Evolutionary conservation across 768 basidiomycete genomes (phyloP), one percentile per base, ranked within the genome.

Genomic region (Pleurotus djamor): DNA sequence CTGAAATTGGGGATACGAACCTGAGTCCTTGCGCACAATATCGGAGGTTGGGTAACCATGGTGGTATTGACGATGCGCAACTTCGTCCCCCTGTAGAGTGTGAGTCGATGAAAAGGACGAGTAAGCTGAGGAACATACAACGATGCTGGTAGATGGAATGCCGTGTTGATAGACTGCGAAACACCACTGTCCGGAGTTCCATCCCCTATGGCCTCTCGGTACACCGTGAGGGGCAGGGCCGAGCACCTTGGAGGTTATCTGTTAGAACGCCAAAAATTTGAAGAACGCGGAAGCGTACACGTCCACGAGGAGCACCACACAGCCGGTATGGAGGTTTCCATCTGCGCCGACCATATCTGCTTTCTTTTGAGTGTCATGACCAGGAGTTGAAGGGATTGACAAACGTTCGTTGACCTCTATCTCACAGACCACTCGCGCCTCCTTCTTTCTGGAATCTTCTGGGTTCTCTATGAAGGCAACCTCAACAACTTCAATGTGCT

Each of bases 341-440:
- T 47, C 51, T 5, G 51, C 37, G 48, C 77, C 76, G 38, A 81
- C 66, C 77, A 82, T 80, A 37, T 83, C 82, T 83, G 58, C 7
- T 34, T 10, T 37, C 14, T 43, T 5, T 47, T 52, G n/a, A 57
- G 47, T 35, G 44, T 41, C 37, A 34, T 28, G 50, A 33, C 5
- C 57, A 36, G 9, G 33, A 13, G 43, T 5, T 28, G 45, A 5
- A 8, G 49, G 28, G 21, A 34, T 35, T 8, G 7, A 33, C 48
- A 60, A 34, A 83, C 83, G 81, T 69, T 75, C 68, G 0, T 72
- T 78, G 52, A 82, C 81, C 8, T 73, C 71, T 54, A 75, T 67
- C 63, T 83, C 79, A 47, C 72, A 69, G 4, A 76, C 71, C 48
- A 81, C 71, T 45, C 68, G 72, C 12, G 72, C 74, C 59, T 78